phyloP scores from a whole-genome alignment of 2,329 filamentous ascomycete species.

The Ceratocystis cacaofunesta region DNA sequence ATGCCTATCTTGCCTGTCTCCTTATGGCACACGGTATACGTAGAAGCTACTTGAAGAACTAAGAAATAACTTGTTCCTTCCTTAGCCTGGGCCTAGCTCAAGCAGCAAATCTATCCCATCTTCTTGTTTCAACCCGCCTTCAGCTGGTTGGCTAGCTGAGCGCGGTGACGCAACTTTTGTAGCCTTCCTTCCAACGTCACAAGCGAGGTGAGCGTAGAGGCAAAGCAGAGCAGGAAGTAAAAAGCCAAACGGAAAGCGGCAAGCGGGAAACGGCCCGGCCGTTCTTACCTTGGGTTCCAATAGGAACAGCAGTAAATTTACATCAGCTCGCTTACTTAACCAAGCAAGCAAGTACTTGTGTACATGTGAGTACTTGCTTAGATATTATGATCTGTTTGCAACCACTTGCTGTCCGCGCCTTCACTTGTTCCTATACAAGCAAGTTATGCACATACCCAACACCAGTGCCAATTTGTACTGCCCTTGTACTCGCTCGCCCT shows the following conservation, averaged over 20 bases:
- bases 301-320: not conserved
- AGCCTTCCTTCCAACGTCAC: not conserved
- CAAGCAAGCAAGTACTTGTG: not conserved
- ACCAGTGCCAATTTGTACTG: no score
- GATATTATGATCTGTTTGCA: no score
- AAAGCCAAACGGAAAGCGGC: not conserved
- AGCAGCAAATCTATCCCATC: not conserved
- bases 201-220: not conserved
- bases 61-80: not conserved
- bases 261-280: no score
- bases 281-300: not conserved
- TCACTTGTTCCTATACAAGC: no score
- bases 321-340: not conserved
- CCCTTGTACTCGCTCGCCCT: no score
- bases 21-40: not conserved
- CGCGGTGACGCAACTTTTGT: not conserved
- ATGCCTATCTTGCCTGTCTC: not conserved
- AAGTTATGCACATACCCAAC: no score
- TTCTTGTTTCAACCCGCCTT: not conserved
- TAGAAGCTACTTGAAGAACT: not conserved
- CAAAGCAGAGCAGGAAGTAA: not conserved
- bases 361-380: not conserved
- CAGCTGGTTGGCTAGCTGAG: not conserved
- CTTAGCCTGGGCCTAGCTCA: not conserved
- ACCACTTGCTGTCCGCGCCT: no score